Evolutionary conservation across 1,139 yeast species (phyloP).

Genomic region (Scheffersomyces parashehatae): DNA sequence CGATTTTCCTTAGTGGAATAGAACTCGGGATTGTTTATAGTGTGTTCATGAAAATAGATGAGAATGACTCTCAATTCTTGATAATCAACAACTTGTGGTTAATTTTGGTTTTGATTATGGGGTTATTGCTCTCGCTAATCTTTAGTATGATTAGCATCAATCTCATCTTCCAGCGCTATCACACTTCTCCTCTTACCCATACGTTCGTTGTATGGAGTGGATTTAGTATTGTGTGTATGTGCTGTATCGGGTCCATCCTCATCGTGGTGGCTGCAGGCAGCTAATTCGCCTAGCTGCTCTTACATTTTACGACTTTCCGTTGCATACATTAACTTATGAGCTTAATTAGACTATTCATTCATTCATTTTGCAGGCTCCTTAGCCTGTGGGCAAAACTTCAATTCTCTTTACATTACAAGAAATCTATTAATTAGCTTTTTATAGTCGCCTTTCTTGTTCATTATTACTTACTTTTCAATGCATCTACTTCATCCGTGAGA

Average conservation of each 20-base stretch:
- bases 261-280: constrained; percentile 7
- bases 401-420: too few relatives aligned
- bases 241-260: constrained; percentile 24
- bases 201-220: constrained; percentile 31
- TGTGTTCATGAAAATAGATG: constrained; percentile 25
- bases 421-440: too few relatives aligned
- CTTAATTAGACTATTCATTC: neutral
- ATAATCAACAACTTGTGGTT: constrained; percentile 36
- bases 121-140: constrained; percentile 33
- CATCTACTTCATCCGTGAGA: too few relatives aligned
- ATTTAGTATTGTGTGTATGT: constrained; percentile 26
- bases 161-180: constrained; percentile 30
- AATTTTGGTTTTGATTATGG: constrained; percentile 32
- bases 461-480: too few relatives aligned
- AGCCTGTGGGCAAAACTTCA: too few relatives aligned
- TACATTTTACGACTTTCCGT: neutral
- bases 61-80: constrained; percentile 21
- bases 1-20: constrained; percentile 43
- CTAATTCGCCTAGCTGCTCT: neutral
- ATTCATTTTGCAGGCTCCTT: too few relatives aligned
- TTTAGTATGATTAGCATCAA: constrained; percentile 36
- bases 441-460: too few relatives aligned
- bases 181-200: constrained; percentile 28
- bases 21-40: constrained; percentile 46
- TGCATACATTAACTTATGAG: neutral